Conservation (phyloP, 2,329 filamentous ascomycete species). For the Claviceps humidiphila region DNA sequence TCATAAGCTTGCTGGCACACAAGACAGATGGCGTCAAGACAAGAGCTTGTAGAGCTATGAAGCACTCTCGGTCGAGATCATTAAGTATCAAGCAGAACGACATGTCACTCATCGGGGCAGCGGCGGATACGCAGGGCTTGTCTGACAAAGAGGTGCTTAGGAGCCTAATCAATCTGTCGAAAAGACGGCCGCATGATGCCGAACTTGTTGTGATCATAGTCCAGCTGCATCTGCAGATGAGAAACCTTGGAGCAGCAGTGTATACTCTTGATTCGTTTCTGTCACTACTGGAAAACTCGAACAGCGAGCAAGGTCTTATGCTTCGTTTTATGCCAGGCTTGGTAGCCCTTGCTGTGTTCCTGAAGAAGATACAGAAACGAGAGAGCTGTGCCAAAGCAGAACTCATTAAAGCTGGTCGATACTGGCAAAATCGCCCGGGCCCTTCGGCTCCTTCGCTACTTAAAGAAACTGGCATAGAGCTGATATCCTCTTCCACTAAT, state of each 20-base stretch:
- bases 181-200: slow-evolving; percentile 64
- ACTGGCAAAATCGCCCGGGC: slow-evolving; percentile 57
- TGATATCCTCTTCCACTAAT: slow-evolving; percentile 60
- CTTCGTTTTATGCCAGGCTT: slow-evolving; percentile 75
- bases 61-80: slow-evolving; percentile 15
- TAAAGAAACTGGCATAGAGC: slow-evolving; percentile 67
- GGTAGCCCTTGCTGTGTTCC: slow-evolving; percentile 62
- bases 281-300: slow-evolving; percentile 52
- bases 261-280: slow-evolving; percentile 66
- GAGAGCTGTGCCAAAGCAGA: slow-evolving; percentile 58
- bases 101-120: slow-evolving; percentile 47
- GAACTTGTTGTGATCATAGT: slow-evolving; percentile 68
- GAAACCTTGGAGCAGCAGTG: slow-evolving; percentile 62
- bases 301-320: slow-evolving; percentile 43
- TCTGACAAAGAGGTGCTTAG: slow-evolving; percentile 56
- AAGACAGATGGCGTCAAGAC: slow-evolving; percentile 51
- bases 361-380: slow-evolving; percentile 67
- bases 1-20: slow-evolving; percentile 50
- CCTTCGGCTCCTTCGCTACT: slow-evolving; percentile 48
- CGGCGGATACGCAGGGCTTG: slow-evolving; percentile 53
- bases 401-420: slow-evolving; percentile 62
- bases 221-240: slow-evolving; percentile 63
- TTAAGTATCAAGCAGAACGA: slow-evolving; percentile 21
- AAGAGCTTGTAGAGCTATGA: slow-evolving; percentile 31
- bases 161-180: slow-evolving; percentile 53